A percentile compares a stretch with the other conserved stretches of the same genome.
Evolutionary conservation across 257 asterid genomes (phyloP).

Genomic region (Solanum acaule): DNA sequence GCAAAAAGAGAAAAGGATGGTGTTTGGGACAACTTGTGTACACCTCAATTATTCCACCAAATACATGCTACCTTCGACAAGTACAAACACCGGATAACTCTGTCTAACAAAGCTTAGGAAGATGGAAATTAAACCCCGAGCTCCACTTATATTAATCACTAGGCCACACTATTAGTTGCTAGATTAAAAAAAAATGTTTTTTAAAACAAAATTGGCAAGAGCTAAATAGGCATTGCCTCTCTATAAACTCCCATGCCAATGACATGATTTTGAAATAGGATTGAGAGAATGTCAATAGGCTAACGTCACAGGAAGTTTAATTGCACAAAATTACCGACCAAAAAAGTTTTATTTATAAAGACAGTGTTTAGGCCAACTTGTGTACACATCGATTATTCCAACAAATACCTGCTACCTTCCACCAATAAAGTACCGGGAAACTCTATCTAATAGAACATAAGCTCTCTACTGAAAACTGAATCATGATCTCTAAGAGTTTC

Average conservation of each 20-base stretch:
- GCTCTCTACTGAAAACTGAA: background rate
- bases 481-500: background rate
- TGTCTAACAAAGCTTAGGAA: background rate
- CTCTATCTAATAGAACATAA: background rate
- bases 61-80: background rate
- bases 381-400: background rate
- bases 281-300: background rate
- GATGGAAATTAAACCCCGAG: background rate
- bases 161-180: background rate
- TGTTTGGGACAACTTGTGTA: background rate
- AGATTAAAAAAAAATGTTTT: background rate
- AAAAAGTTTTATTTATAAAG: background rate
- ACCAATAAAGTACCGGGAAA: background rate
- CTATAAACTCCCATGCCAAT: background rate
- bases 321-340: background rate
- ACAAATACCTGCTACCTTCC: background rate
- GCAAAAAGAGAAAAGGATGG: background rate
- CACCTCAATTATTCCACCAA: background rate
- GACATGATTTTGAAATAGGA: background rate
- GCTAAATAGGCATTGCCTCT: background rate
- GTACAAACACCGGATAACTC: background rate
- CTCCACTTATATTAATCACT: background rate
- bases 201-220: background rate
- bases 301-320: background rate
- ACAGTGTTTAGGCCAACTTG: background rate